Conservation (phyloP, 306 rosid species). For the Begonia fuchsioides region DNA sequence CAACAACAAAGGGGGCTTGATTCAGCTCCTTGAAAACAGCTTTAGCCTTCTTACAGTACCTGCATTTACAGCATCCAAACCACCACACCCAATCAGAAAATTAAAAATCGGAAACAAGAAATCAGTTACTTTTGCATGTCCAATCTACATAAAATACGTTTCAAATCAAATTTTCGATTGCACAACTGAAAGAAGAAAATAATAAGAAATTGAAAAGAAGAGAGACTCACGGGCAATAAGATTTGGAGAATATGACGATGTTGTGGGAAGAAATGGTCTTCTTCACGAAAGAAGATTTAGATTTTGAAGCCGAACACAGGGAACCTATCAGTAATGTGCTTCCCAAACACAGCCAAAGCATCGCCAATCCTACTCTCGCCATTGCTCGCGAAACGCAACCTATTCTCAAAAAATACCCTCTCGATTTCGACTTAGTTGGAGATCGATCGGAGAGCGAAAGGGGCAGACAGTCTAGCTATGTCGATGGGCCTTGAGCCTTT, state of each 20-base stretch:
- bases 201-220: constrained; percentile 3
- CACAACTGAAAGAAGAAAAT: neutral
- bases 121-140: too few relatives aligned
- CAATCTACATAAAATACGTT: too few relatives aligned
- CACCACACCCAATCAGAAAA: neutral
- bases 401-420: neutral
- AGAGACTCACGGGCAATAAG: constrained; percentile 71
- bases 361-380: constrained; percentile 1
- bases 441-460: too few relatives aligned
- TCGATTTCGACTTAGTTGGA: neutral
- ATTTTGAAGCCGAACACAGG: constrained; percentile 9
- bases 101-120: too few relatives aligned
- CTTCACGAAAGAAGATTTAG: constrained; percentile 41
- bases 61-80: constrained; percentile 19
- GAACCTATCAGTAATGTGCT: constrained; percentile 16
- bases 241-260: constrained; percentile 82
- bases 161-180: too few relatives aligned
- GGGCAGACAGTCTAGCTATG: too few relatives aligned
- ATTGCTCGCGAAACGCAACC: neutral
- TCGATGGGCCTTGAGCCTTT: too few relatives aligned
- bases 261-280: constrained; percentile 59
- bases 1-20: constrained; percentile 68
- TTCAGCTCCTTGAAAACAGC: constrained; percentile 66
- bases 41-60: constrained; percentile 82
- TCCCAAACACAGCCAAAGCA: neutral